Base-by-base conservation (phyloP, 306 rosid genomes). In the Inga laurina region DNA sequence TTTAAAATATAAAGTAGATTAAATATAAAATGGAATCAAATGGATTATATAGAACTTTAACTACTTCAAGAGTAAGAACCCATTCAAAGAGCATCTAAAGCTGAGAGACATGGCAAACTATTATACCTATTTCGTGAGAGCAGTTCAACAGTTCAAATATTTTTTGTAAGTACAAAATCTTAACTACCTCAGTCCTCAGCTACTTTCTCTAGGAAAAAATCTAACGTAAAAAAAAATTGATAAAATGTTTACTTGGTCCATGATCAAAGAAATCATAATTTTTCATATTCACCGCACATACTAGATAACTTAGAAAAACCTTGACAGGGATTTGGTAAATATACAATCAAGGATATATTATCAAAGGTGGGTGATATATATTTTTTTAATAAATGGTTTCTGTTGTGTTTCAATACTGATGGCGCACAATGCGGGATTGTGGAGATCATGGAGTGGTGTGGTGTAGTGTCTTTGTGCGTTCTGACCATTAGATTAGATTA, bases 41-140 rank as follows among this genome's bases (percentile, higher is more conserved):
- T 32, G 32, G 2, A 32, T 32, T 32, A 32, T 32, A 32, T 32
- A 49, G 66, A 39, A 16, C 34, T 65, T 49, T n/a, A 15, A 43
- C 56, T 34, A 84, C 72, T 81, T 78, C 74, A 64, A 24, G 27
- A 6, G 43, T 32, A 32, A 64, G 64, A 11, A 79, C 35, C 34
- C 35, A n/a, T n/a, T n/a, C n/a, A n/a, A n/a, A n/a, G n/a, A 72
- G 54, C 35, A 12, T 6, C 56, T 44, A 45, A 44, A 45, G 37
- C 22, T 72, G 7, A 22, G 56, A 51, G 35, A 49, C 45, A 64
- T 68, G 72, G 66, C n/a, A 68, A 66, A 34, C 69, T 32, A 32
- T 32, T 32, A 32, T 80, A 95, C 98, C 98, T 80, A 95, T 91
- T 93, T 95, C 97, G 87, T 93, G 97, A 77, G 87, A 89, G 88